phyloP scores from a whole-genome alignment of 177 flowering plant genomes.

The Vitis hybrid region DNA sequence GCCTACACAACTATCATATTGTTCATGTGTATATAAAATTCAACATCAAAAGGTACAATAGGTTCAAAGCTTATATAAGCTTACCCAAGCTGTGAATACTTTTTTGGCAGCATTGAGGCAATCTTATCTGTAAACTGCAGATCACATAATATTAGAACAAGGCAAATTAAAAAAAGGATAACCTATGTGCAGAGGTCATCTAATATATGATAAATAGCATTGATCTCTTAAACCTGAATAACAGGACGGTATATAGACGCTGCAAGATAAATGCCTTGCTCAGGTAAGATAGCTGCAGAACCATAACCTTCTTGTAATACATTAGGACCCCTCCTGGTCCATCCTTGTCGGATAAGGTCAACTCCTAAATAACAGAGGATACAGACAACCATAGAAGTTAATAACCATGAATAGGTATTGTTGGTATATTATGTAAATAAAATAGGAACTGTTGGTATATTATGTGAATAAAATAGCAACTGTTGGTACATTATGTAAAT shows the following conservation, averaged over 20 bases:
- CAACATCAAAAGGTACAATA: background rate
- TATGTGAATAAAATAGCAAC: too few relatives aligned
- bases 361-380: constrained; percentile 36
- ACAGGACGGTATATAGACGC: constrained; percentile 95
- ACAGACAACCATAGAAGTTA: background rate
- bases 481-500: background rate
- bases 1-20: background rate
- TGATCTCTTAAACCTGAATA: constrained; percentile 61
- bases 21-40: background rate
- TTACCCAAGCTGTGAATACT: constrained; percentile 92
- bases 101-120: constrained; percentile 77
- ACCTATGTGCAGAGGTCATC: background rate
- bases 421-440: background rate
- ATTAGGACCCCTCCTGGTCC: constrained; percentile 81
- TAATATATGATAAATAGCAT: background rate
- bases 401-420: background rate
- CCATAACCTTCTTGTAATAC: constrained; percentile 96
- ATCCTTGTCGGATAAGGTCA: constrained; percentile 88
- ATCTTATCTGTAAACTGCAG: constrained; percentile 95
- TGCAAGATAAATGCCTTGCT: constrained; percentile 95
- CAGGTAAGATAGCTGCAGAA: constrained; percentile 89
- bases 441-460: background rate
- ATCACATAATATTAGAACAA: constrained; percentile 18
- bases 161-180: background rate
- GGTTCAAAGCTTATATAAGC: constrained; percentile 12